phyloP scores from a whole-genome alignment of 2,329 filamentous ascomycete genomes.

The Colletotrichum sp. region DNA sequence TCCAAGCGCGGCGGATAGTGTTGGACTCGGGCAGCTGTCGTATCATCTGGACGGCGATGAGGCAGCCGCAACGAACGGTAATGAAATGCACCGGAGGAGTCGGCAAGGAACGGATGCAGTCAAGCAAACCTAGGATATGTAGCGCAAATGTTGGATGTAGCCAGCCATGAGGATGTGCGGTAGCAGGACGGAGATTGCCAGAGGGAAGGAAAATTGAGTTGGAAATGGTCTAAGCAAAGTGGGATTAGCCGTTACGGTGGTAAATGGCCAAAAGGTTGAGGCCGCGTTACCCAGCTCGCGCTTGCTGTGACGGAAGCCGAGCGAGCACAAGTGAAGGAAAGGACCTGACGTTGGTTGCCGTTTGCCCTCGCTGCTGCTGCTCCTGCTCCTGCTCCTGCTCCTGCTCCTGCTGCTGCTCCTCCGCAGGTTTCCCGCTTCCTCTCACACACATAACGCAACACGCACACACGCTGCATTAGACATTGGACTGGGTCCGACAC shows the following conservation, averaged over 20 bases:
- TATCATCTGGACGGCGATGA: slow-evolving; percentile 19
- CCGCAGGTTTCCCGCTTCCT: not conserved
- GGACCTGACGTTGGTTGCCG: not conserved
- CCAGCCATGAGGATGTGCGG: slow-evolving; percentile 19
- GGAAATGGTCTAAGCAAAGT: not conserved
- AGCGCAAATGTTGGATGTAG: slow-evolving; percentile 6
- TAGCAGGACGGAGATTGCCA: not conserved
- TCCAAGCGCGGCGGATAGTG: slow-evolving; percentile 15
- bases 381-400: not conserved
- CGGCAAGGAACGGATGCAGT: not conserved
- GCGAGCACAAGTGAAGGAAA: not conserved
- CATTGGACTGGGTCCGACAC: slow-evolving; percentile 1
- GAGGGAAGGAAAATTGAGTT: not conserved
- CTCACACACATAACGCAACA: not conserved
- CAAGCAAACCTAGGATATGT: not conserved
- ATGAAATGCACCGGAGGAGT: not conserved
- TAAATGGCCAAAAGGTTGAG: not conserved
- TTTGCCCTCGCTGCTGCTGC: not conserved
- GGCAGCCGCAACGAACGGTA: not conserved
- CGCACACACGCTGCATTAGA: not conserved
- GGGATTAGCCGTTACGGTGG: not conserved
- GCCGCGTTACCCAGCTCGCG: not conserved
- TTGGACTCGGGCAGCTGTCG: slow-evolving; percentile 4
- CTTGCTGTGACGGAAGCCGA: not conserved
- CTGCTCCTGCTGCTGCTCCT: not conserved